Evolutionary conservation across 1,139 yeast genomes (phyloP), one percentile per base, ranked within the genome.

Genomic region (Kodamaea ohmeri): DNA sequence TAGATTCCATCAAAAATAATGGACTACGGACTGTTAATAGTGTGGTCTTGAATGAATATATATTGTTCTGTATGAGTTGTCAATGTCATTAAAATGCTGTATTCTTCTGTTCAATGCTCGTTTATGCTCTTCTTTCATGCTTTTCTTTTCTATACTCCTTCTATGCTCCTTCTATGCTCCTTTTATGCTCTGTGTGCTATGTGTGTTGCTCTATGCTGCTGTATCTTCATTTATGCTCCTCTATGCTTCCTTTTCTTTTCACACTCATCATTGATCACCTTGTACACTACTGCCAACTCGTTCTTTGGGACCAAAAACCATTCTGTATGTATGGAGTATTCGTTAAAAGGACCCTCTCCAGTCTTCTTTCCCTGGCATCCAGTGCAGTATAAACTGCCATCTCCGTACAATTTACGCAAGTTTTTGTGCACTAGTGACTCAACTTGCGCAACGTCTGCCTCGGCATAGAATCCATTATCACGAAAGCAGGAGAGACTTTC

Each of bases 291-390:
- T 1, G 40, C 37, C 6, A 79, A 37, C 6, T 69, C 69, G 15
- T 45, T 51, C 43, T 77, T 67, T 0, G 81, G 80, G 0, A 79
- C 56, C 20, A 76, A 52, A 46, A 78, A 79, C 84, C 84, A 79
- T 47, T 79, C 85, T 9, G 65, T 62, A 50, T 79, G 85, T 6
- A 74, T 57, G 32, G 60, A 67, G 46, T 56, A 63, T 9, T 42
- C 22, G 13, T 33, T 40, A 31, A 25, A 39, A 15, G 42, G 40
- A 19, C 34, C 37, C 12, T 19, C 33, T 22, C 38, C 30, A 12
- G 7, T 27, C 25, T 32, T 26, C 18, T 15, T 18, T 15, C 19
- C 29, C 6, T 40, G 38, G 50, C 76, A 71, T 2, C 68, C 73
- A 27, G 56, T 60, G 48, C 77, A 78, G 26, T 51, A 57, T 3